These are phyloP conservation scores for Botryotinia globosa DNA, from an alignment of 2,329 filamentous ascomycete species.

Conservation along the genomic window DNA sequence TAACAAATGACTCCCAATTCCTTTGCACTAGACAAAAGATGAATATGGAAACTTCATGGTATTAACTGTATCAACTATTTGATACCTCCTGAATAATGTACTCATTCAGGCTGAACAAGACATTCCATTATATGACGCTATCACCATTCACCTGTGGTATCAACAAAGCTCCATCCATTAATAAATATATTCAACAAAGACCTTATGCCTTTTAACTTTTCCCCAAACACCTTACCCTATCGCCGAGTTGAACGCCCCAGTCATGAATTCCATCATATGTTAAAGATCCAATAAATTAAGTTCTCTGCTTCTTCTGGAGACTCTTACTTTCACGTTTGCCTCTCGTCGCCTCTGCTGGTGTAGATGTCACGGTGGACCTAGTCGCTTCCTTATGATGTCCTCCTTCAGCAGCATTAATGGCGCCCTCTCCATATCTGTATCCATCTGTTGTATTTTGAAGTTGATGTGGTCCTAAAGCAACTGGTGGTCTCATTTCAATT, in stretches of 20 bases:
- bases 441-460: conserved; percentile 35
- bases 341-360: conserved; percentile 22
- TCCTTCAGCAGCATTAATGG: conserved; percentile 20
- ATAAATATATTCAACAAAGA: conserved; percentile 16
- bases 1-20: not conserved
- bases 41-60: conserved; percentile 4
- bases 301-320: conserved; percentile 25
- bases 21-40: not conserved
- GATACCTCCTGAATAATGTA: not conserved
- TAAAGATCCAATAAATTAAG: conserved; percentile 13
- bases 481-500: conserved; percentile 39
- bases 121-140: not conserved
- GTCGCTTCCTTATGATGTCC: conserved; percentile 27
- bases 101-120: not conserved
- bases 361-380: conserved; percentile 16
- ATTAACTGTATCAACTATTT: conserved; percentile 1
- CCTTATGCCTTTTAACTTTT: not conserved
- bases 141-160: conserved; percentile 7
- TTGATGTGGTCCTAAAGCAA: conserved; percentile 42
- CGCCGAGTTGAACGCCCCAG: conserved; percentile 10
- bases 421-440: conserved; percentile 28
- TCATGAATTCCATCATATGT: conserved; percentile 6
- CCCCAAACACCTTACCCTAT: conserved; percentile 3
- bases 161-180: conserved; percentile 11
- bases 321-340: conserved; percentile 27